These are phyloP conservation scores for Kazachstania kunashirensis DNA, from an alignment of 805 yeast species.

Conservation along the genomic window DNA sequence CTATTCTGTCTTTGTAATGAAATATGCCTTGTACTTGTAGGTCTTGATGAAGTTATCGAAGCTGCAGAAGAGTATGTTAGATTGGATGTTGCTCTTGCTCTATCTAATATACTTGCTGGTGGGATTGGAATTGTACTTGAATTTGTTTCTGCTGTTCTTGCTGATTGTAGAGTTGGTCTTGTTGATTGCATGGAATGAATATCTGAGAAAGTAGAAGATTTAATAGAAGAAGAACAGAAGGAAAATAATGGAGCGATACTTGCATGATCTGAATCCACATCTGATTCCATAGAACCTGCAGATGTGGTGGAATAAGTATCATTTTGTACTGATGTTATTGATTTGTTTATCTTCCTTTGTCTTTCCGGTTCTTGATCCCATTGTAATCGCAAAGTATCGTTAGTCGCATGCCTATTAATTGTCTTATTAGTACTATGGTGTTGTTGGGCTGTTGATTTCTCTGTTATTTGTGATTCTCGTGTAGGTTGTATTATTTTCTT, in stretches of 20 bases:
- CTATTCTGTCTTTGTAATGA: slow-evolving; percentile 16
- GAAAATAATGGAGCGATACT: slow-evolving; percentile 30
- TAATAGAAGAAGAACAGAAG: slow-evolving; percentile 28
- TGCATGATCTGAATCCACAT: slow-evolving; percentile 15
- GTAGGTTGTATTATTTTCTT: slow-evolving; percentile 26
- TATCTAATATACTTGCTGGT: slow-evolving; percentile 61
- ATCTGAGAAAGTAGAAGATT: slow-evolving; percentile 33
- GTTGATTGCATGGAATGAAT: slow-evolving; percentile 29
- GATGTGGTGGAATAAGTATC: neutral
- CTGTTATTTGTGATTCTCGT: neutral
- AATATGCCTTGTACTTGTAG: slow-evolving; percentile 15
- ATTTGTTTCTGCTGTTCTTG: slow-evolving; percentile 39
- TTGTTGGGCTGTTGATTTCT: neutral
- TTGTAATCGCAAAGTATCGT: too few relatives aligned
- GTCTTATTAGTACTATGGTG: slow-evolving; percentile 5
- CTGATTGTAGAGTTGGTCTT: slow-evolving; percentile 29
- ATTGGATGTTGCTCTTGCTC: slow-evolving; percentile 28
- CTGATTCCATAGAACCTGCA: neutral
- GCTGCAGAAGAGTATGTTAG: slow-evolving; percentile 10
- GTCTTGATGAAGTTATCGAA: slow-evolving; percentile 9
- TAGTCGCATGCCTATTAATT: too few relatives aligned
- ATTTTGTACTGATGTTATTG: neutral
- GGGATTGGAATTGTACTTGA: slow-evolving; percentile 62
- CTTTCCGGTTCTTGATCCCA: slow-evolving; percentile 18
- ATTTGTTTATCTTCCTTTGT: neutral